Base-by-base conservation (phyloP, 2,329 filamentous ascomycete species). In the Diaporthe ilicicola region DNA sequence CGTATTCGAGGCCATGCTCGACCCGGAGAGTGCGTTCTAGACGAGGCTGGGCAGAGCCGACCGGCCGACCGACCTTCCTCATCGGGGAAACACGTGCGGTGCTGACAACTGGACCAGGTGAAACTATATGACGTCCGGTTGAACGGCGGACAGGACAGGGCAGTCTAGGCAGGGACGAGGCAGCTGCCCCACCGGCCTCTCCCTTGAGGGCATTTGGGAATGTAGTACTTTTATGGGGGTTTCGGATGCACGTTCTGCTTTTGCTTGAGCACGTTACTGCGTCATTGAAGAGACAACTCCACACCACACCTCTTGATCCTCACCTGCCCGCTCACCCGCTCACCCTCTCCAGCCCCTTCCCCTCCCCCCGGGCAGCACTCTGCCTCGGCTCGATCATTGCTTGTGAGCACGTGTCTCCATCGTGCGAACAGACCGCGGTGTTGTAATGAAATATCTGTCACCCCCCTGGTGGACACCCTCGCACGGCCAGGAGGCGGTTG, bases 111-210 rank as follows among this genome's bases (percentile, higher is more conserved):
- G 29, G 13, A 44, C 12, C 8, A 34, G 27, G 44, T 34, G 44
- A 44, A 19, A n/a, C 44, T 32, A 48, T n/a, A 64, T 64, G 59
- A 64, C 59, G 59, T 64, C 59, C 44, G n/a, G 59, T 64, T 13
- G 59, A 50, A 50, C 24, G 29, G 59, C 37, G 19, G 24, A 19
- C 55, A 61, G 37, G 17, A 29, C 27, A 50, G 44, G 51, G 51
- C 51, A 53, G 50, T 15, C 51, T n/a, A 24, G 53, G 32, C 32
- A 37, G 54, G 51, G 51, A 50, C 29, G n/a, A 27, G n/a, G 44
- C 32, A 34, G 34, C n/a, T 12, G 29, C 29, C 59, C 59, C 59
- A 64, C 42, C 59, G 59, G 59, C 48, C 29, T 27, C 37, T 22
- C 17, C 29, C 44, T 50, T n/a, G n/a, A n/a, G n/a, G n/a, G n/a